Percentiles rank a stretch among this genome's conserved stretches.
Conservation (phyloP, 768 basidiomycete species). For the Austroboletus eburneus region DNA sequence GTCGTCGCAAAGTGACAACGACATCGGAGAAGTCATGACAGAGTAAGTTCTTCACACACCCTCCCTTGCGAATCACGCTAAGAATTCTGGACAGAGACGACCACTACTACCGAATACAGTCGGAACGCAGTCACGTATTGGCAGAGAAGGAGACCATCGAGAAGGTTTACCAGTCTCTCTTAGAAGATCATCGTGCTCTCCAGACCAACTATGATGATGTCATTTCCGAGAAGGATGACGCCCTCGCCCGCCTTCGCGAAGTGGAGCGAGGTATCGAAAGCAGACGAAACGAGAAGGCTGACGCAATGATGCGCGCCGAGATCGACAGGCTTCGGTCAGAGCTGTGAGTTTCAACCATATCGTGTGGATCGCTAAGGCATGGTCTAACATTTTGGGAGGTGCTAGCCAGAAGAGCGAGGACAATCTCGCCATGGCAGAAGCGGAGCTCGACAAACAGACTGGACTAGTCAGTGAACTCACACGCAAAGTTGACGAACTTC, state of each 20-base stretch:
- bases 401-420: constrained; percentile 92
- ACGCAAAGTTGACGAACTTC: constrained; percentile 77
- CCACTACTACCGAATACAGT: constrained; percentile 84
- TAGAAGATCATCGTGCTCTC: constrained; percentile 71
- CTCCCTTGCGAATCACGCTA: constrained; percentile 6
- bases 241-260: constrained; percentile 56
- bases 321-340: constrained; percentile 78
- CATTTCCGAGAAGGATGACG: constrained; percentile 76
- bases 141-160: constrained; percentile 86
- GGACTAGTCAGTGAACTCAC: constrained; percentile 66
- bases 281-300: constrained; percentile 64
- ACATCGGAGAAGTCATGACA: constrained; percentile 63
- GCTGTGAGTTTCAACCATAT: constrained; percentile 56
- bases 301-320: constrained; percentile 74
- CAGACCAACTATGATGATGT: constrained; percentile 77
- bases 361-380: neutral
- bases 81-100: constrained; percentile 56
- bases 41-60: constrained; percentile 52
- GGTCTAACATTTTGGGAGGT: constrained; percentile 30
- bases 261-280: constrained; percentile 55
- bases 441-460: constrained; percentile 79
- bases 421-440: constrained; percentile 75
- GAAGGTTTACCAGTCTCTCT: constrained; percentile 69
- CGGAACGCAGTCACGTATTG: constrained; percentile 69
- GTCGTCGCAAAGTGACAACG: constrained; percentile 42